Base-by-base conservation (phyloP, 2,329 filamentous ascomycete species). In the Colletotrichum cordylinicola region DNA sequence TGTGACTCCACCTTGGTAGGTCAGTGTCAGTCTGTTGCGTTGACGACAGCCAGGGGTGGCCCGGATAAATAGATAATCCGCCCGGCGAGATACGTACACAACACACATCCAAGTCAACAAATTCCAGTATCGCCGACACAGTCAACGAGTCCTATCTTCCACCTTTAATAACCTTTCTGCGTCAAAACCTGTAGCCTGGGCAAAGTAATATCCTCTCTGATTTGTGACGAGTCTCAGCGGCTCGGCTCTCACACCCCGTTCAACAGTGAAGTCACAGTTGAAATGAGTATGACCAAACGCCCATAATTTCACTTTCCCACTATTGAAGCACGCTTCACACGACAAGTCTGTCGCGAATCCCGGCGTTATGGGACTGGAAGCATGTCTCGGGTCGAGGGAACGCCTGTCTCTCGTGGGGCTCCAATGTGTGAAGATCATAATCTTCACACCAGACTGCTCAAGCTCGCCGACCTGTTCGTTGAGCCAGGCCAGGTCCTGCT, bases 241-340 rank as follows among this genome's bases (percentile, higher is more conserved):
- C 5, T n/a, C 64, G 1, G 55, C 72, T 16, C 70, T 71, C 12
- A 69, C 79, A 1, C 15, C 52, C 8, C 78, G 69, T 16, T 81
- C 79, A 4, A 83, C 81, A 6, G 72, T 31, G 68, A 85, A 87
- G 67, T 84, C 82, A 78, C 83, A 87, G 77, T 86, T 87, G 76
- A 82, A 87, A 79, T 89, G 87, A 15, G 87, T 89, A 78, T 89
- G 87, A 3, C 87, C 87, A 80, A 88, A 89, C 3, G 84, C 87
- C 87, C 87, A 89, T 4, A 87, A 27, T 43, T 80, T 81, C 6
- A 89, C 87, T 6, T 74, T 80, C 1, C 72, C 74, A 70, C 80
- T 83, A 37, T 69, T 82, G 84, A 84, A 88, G 70, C 86, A 88
- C 15, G 71, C 33, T 66, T 88, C 81, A 2, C 48, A 72, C 0